These are phyloP conservation scores for Neurospora sp. DNA, from an alignment of 495 filamentous ascomycete genomes.

Conservation along the genomic window DNA sequence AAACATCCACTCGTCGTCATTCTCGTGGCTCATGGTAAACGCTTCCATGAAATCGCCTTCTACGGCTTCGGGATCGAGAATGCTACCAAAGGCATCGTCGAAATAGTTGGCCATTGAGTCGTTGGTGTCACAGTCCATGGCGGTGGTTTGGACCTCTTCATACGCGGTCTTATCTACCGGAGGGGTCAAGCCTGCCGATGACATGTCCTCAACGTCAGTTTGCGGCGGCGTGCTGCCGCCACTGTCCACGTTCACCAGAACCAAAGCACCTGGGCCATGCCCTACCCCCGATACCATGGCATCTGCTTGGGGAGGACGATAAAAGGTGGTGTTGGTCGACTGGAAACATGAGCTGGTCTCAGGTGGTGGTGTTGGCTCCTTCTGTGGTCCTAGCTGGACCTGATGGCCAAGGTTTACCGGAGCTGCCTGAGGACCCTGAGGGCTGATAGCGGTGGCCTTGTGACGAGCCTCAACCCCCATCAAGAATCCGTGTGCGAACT, in stretches of 20 bases:
- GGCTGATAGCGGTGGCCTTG: not conserved
- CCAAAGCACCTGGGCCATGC: not conserved
- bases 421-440: not conserved
- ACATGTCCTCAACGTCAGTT: not conserved
- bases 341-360: not conserved
- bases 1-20: slow-evolving; percentile 1
- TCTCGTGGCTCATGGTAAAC: not conserved
- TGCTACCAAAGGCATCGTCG: not conserved
- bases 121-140: not conserved
- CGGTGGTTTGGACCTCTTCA: not conserved
- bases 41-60: not conserved
- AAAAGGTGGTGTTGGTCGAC: not conserved
- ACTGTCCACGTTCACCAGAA: not conserved
- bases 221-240: not conserved
- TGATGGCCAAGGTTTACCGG: not conserved
- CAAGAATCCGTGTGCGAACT: slow-evolving; percentile 77
- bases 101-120: not conserved
- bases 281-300: not conserved
- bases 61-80: not conserved
- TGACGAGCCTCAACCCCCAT: slow-evolving; percentile 43
- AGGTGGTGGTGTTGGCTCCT: not conserved
- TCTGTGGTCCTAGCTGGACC: not conserved
- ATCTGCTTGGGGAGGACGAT: not conserved
- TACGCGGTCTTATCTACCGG: not conserved
- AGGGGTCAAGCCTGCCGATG: not conserved